These are phyloP conservation scores for Heterobasidion occidentale DNA, from an alignment of 1,284 basidiomycete species.

Conservation along the genomic window DNA sequence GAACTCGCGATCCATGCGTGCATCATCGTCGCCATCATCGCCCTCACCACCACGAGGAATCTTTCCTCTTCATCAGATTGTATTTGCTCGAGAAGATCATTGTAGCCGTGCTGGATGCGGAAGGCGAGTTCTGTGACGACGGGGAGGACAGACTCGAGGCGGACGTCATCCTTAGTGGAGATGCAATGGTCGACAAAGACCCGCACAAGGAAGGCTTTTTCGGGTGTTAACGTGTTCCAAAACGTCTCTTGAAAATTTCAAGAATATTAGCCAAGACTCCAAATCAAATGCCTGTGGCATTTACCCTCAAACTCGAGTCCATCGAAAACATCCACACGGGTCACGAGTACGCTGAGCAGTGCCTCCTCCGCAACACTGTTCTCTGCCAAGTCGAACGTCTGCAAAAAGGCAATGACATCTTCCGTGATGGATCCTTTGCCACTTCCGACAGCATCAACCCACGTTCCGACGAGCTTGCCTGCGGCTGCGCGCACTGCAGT, in stretches of 20 bases:
- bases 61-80: constrained; percentile 35
- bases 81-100: constrained; percentile 46
- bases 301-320: constrained; percentile 66
- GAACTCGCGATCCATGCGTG: constrained; percentile 60
- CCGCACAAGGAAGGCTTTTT: constrained; percentile 79
- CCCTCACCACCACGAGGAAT: constrained; percentile 10
- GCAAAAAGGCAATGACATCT: constrained; percentile 47
- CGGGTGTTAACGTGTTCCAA: constrained; percentile 75
- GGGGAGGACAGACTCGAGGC: constrained; percentile 74
- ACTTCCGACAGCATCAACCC: constrained; percentile 28
- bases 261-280: neutral
- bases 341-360: constrained; percentile 56
- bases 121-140: constrained; percentile 89
- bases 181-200: constrained; percentile 82
- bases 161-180: constrained; percentile 52
- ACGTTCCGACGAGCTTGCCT: constrained; percentile 67
- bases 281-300: constrained; percentile 15
- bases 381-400: constrained; percentile 55
- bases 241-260: constrained; percentile 45
- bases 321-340: constrained; percentile 53
- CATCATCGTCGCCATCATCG: constrained; percentile 40
- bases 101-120: constrained; percentile 77
- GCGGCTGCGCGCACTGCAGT: constrained; percentile 76
- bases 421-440: constrained; percentile 14
- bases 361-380: constrained; percentile 62